Base-by-base conservation (phyloP, 1,139 yeast species). In the Magnusiomyces sp. region DNA sequence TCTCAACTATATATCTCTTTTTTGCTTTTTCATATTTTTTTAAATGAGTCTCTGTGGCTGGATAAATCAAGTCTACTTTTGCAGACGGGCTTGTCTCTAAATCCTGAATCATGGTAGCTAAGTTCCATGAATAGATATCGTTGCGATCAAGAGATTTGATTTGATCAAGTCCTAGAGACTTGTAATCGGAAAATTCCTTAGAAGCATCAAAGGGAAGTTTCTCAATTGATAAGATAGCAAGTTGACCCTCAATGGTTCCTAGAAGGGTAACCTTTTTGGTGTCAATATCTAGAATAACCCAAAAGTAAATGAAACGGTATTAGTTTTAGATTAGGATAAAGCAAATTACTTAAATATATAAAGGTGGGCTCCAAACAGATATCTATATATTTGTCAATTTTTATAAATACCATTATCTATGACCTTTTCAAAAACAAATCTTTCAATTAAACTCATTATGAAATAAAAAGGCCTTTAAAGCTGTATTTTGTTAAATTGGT, bases 21-120 rank as follows among this genome's bases (percentile, higher is more conserved):
- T 67, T 67, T 59, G 84, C 90, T 16, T 67, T 70, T 14, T 77
- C 72, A 61, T 79, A 88, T 67, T 92, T 92, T 50, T 75, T 75
- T 51, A 92, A 81, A 62, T 92, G 98, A 9, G 83, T 77, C 49
- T 80, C 83, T 0, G 96, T 83, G 0, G 98, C 97, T 1, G 99
- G 99, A 63, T 79, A 88, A 17, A 92, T 82, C 53, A 92, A 58
- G 58, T 83, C 88, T 51, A 87, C 62, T 61, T 90, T 90, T 11
- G 83, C 83, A 0, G 81, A 75, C 0, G 95, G 89, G 10, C 59
- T 58, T 0, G 57, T 55, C 0, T 70, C 71, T 27, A 82, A 57
- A 45, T 71, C 69, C 58, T 81, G 86, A 2, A 60, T 58, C 41
- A 83, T 58, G 0, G 74, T 66, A 0, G 79, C 79, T 41, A 76